These are phyloP conservation scores for Striga hermonthica DNA, from an alignment of 305 asterid genomes.

Conservation along the genomic window DNA sequence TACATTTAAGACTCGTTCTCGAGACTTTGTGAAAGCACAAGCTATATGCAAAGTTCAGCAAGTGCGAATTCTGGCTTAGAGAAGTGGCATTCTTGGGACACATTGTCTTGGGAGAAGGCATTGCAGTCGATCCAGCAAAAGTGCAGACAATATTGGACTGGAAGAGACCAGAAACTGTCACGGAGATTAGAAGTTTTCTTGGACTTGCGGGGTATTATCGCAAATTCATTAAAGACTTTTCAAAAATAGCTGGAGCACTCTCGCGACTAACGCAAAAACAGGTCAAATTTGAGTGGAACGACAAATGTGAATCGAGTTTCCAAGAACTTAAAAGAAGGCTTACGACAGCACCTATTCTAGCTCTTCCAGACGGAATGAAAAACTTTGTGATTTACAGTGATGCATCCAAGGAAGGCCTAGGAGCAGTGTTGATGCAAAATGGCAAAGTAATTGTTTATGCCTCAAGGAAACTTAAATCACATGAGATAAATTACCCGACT, in stretches of 20 bases:
- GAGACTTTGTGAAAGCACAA: not conserved
- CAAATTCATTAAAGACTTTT: not conserved
- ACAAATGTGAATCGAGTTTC: not conserved
- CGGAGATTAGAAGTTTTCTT: not conserved
- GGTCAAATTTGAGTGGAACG: not conserved
- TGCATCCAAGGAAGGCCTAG: not conserved
- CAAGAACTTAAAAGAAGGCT: not conserved
- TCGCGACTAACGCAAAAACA: not conserved
- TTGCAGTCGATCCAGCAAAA: not conserved
- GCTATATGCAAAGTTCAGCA: not conserved
- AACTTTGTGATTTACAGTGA: not conserved
- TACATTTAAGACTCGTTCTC: not conserved
- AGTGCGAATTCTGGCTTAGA: not conserved
- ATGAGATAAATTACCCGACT: not conserved
- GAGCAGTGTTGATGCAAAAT: not conserved
- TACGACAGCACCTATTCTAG: not conserved
- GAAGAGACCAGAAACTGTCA: not conserved
- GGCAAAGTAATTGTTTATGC: not conserved
- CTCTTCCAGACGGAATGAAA: not conserved
- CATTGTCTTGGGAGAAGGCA: not conserved
- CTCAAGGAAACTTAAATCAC: not conserved
- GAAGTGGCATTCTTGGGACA: not conserved
- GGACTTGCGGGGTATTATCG: not conserved
- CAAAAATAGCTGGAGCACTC: not conserved
- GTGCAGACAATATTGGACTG: not conserved